Evolutionary conservation across 257 asterid genomes (phyloP).

Genomic region (Voacanga thouarsii): DNA sequence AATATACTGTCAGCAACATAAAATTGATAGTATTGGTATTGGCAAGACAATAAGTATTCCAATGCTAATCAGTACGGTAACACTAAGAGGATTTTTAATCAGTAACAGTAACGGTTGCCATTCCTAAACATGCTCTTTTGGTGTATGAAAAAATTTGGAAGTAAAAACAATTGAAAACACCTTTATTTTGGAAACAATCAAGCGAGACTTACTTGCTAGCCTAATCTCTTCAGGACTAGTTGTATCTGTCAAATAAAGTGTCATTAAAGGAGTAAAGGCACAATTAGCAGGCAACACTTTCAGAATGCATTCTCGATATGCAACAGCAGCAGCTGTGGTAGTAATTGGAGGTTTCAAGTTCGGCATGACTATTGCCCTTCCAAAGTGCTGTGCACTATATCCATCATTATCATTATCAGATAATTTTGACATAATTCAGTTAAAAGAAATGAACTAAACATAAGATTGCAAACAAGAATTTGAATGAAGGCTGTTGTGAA

Average conservation of each 20-base stretch:
- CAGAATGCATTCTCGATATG: constrained; percentile 65
- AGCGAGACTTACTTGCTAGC: constrained; percentile 65
- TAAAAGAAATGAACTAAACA: constrained; percentile 4
- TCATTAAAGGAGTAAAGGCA: constrained; percentile 83
- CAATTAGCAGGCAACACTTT: constrained; percentile 58
- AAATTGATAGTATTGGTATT: too few species aligned
- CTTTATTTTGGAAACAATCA: background rate
- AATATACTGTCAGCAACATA: too few species aligned
- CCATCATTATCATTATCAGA: constrained; percentile 19
- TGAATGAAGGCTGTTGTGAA: background rate
- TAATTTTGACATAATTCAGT: background rate
- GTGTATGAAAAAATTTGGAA: background rate
- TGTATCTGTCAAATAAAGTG: constrained; percentile 88
- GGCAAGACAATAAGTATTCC: too few species aligned
- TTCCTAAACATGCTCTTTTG: too few species aligned
- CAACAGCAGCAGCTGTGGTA: constrained; percentile 75
- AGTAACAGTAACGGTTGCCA: too few species aligned
- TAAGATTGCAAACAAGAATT: background rate
- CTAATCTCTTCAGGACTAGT: constrained; percentile 77
- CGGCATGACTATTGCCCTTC: constrained; percentile 97
- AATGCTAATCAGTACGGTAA: too few species aligned
- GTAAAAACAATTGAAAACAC: background rate
- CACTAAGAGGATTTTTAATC: too few species aligned
- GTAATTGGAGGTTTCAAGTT: constrained; percentile 88
- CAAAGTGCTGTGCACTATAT: constrained; percentile 65